Base-by-base conservation (phyloP, 75 land plant genomes). In the Adiantum capillusveneris region DNA sequence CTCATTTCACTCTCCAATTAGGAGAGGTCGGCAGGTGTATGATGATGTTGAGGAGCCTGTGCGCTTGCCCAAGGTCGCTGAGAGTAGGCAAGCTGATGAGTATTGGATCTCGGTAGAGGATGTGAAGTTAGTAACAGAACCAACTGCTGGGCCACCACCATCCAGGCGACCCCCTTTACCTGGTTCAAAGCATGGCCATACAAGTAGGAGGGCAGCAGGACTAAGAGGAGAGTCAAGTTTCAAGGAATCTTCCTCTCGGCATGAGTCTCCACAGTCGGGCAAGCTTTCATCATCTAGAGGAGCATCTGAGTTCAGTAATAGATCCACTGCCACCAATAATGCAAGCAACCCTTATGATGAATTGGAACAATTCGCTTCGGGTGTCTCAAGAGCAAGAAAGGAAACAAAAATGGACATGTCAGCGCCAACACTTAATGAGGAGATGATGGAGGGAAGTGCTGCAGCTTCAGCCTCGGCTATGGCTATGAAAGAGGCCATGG, bases 71-170 rank as follows among this genome's bases (percentile, higher is more conserved):
- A 73, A 73, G 44, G 67, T 69, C 64, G 68, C 58, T 9, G 48
- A 51, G 18, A 9, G 42, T 20, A 72, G 72, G 14, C 20, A 58
- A 39, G 62, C 62, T 56, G 76, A 76, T 37, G 97, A 84, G 30
- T 41, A 73, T 0, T 95, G 99, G 99, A 62, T 95, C 19, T 73
- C 92, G 16, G 81, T 95, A 17, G 77, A 83, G 43, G 97, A 90
- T 60, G 69, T 95, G 66, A 80, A 80, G 69, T 85, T 95, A 24
- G 75, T 76, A 44, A 95, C 99, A 2, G 68, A 81, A 61, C 97
- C 97, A 11, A 91, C 93, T 39, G 48, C 25, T 43, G 81, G 86
- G 20, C 92, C 93, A 53, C 97, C 99, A n/a, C 99, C 99, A 58
- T 73, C 92, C 46, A 84, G 99, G 59, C 82, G 86, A 16, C 97